Evolutionary conservation across 23 red algal genomes (phyloP).

Genomic region (Gracilaria domingensis): DNA sequence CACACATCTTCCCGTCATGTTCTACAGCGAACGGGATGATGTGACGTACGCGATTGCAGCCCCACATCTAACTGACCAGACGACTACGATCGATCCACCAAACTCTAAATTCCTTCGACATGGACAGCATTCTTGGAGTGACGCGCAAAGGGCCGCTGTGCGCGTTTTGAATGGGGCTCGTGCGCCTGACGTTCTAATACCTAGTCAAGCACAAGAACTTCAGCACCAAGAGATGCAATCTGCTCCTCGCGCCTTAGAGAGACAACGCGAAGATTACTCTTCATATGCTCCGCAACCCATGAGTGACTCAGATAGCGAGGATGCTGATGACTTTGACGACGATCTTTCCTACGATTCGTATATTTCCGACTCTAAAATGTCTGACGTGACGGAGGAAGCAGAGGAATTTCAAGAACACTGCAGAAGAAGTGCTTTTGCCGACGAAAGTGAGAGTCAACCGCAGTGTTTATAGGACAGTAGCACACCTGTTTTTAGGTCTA

Average conservation of each 20-base stretch:
- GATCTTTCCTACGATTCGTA: conserved; percentile 11
- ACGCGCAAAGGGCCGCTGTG: not conserved
- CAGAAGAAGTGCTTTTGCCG: not conserved
- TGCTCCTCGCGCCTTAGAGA: not conserved
- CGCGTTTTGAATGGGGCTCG: not conserved
- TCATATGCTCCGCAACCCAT: not conserved
- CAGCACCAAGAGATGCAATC: not conserved
- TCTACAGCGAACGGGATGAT: conserved; percentile 45
- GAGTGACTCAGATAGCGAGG: not conserved
- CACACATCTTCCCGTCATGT: conserved; percentile 35
- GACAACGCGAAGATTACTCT: not conserved
- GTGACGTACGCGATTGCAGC: conserved; percentile 5
- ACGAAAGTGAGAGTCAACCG: not conserved
- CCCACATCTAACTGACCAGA: not conserved
- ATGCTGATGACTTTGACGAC: conserved; percentile 24
- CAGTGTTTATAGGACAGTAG: no score
- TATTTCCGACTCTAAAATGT: conserved; percentile 22
- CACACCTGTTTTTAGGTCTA: no score
- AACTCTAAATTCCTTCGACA: not conserved
- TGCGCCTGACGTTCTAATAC: not conserved
- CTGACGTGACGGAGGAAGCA: conserved; percentile 8
- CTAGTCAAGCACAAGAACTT: not conserved
- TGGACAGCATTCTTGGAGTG: not conserved
- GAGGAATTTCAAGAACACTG: not conserved
- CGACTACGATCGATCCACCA: not conserved